Conservation (phyloP, 139 green algal species). For the Chlamydomonas schloesseri region DNA sequence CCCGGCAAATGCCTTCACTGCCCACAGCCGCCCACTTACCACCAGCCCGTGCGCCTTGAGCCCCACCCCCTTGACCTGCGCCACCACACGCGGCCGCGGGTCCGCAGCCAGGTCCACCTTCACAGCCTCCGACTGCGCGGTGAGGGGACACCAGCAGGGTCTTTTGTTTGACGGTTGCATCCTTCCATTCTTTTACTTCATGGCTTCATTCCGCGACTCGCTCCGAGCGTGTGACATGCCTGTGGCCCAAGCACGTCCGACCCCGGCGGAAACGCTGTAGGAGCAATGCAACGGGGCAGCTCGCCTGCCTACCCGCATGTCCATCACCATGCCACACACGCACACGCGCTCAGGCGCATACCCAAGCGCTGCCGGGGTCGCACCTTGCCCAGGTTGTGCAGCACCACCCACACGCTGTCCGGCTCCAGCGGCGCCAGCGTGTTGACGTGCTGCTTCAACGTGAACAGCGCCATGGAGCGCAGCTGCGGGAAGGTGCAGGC, state of each 20-base stretch:
- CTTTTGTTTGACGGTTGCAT: too few relatives aligned
- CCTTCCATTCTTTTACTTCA: too few relatives aligned
- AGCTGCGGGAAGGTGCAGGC: constrained; percentile 25
- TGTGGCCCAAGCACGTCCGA: too few relatives aligned
- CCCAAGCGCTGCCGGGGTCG: background rate
- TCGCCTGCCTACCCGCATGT: too few relatives aligned
- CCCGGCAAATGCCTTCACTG: too few relatives aligned
- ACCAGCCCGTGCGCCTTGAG: constrained; percentile 76
- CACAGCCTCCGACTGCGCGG: constrained; percentile 61
- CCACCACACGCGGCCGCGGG: constrained; percentile 15
- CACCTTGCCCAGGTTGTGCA: constrained; percentile 83
- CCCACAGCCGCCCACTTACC: too few relatives aligned
- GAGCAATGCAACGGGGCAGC: too few relatives aligned
- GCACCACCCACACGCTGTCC: constrained; percentile 74
- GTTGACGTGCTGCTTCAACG: constrained; percentile 78
- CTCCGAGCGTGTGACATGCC: too few relatives aligned
- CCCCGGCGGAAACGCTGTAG: too few relatives aligned
- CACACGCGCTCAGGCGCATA: background rate
- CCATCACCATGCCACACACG: too few relatives aligned
- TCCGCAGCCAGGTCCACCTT: constrained; percentile 56
- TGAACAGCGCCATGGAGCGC: constrained; percentile 73
- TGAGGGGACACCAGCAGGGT: too few relatives aligned
- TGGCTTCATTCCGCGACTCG: too few relatives aligned
- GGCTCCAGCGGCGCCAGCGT: constrained; percentile 70
- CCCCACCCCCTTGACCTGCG: constrained; percentile 60